A percentile compares a stretch with the other conserved stretches of the same genome.
phyloP scores from a whole-genome alignment of 176 grass and related monocot genomes.

The Triticum urartu region DNA sequence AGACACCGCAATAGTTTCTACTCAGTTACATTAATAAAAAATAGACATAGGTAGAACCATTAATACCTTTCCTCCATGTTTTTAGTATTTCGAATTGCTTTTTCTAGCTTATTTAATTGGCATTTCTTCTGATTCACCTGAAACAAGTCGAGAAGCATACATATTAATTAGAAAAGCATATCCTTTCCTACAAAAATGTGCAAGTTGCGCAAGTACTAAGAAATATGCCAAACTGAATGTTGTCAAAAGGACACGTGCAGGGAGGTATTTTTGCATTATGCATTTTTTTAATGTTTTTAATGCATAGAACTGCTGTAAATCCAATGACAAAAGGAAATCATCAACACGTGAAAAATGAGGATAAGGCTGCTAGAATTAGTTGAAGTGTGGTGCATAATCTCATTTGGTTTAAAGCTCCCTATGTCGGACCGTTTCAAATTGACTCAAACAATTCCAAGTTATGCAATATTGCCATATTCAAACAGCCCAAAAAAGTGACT shows the following conservation, averaged over 20 bases:
- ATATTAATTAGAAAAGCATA: constrained; percentile 18
- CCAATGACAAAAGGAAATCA: constrained; percentile 12
- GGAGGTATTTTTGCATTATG: background rate
- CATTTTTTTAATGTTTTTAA: background rate
- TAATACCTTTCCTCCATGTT: constrained; percentile 62
- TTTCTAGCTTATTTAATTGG: constrained; percentile 50
- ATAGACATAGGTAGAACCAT: background rate
- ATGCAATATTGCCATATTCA: background rate
- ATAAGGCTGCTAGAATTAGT: background rate
- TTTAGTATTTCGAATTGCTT: constrained; percentile 55
- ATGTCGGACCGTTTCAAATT: background rate
- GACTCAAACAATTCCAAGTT: background rate
- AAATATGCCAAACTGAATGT: constrained; percentile 19
- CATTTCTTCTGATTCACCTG: constrained; percentile 56
- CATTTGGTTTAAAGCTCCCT: background rate
- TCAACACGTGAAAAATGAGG: background rate
- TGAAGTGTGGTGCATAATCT: background rate
- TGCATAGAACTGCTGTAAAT: background rate
- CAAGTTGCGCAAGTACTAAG: constrained; percentile 1
- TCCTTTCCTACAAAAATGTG: constrained; percentile 2
- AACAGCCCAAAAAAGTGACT: background rate
- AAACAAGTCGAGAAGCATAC: constrained; percentile 20
- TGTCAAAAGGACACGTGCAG: background rate
- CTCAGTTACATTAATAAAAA: background rate
- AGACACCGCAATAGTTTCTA: constrained; percentile 15